Evolutionary conservation across 305 asterid species (phyloP).

Genomic region (Plantago lanceolata): DNA sequence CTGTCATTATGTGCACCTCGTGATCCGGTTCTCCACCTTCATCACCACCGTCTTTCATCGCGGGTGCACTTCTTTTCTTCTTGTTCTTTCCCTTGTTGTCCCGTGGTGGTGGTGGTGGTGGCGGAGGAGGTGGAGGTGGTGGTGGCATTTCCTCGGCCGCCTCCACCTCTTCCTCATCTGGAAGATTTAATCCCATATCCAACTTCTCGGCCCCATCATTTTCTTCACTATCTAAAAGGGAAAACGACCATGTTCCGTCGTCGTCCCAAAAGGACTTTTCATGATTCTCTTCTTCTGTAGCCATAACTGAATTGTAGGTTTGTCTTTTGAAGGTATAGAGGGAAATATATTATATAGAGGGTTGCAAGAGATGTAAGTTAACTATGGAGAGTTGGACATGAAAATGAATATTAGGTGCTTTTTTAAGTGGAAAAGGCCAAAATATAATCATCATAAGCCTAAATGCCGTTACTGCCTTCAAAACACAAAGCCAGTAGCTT

Average conservation of each 20-base stretch:
- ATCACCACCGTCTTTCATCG: neutral
- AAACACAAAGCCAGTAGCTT: constrained; percentile 30
- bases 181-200: neutral
- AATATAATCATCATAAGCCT: constrained; percentile 53
- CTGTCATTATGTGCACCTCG: constrained; percentile 53
- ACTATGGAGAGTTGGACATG: constrained; percentile 12
- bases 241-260: constrained; percentile 32
- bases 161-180: constrained; percentile 10
- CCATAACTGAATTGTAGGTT: constrained; percentile 23
- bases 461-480: constrained; percentile 52
- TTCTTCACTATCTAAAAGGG: constrained; percentile 25
- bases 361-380: neutral
- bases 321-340: neutral
- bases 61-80: neutral
- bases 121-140: neutral
- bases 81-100: constrained; percentile 5
- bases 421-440: constrained; percentile 31
- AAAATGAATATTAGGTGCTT: constrained; percentile 18
- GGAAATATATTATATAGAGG: neutral
- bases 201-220: constrained; percentile 10
- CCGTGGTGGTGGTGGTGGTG: neutral
- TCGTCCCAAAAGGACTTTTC: constrained; percentile 32
- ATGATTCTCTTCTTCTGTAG: constrained; percentile 21
- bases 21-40: constrained; percentile 39
- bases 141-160: neutral